Base-by-base conservation (phyloP, 169 alveolate species). In the Cryptosporidium viatorum region DNA sequence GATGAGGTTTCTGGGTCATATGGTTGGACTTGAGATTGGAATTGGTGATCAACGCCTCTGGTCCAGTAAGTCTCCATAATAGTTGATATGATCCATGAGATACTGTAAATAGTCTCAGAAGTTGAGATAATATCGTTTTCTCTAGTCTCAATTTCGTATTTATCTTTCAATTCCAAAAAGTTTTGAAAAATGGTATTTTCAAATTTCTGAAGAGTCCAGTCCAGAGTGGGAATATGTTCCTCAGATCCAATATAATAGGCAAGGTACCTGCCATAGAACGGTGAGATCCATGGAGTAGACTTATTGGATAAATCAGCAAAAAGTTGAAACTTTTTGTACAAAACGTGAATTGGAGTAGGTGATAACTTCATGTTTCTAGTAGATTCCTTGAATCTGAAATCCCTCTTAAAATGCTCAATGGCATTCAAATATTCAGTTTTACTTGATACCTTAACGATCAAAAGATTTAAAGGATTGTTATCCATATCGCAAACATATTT, bases 51-150 rank as follows among this genome's bases (percentile, higher is more conserved):
- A 55, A 65, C 21, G 3, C 80, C 89, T 59, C 89, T 80, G 9
- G 89, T n/a, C 89, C 89, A 80, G 37, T 80, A 80, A 9, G 39
- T 37, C 50, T 80, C 89, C 75, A 80, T 80, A 16, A 60, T 41
- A 8, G 65, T 62, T 23, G 59, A 29, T 14, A 80, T 16, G 35
- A 55, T 1, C 86, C 86, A 73, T 3, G 71, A 18, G 14, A 73
- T 52, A 4, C 18, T 50, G 9, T 51, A 10, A 18, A 58, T 26
- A 12, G 43, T 33, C 9, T 18, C 51, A 35, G 60, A 31, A 2
- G 21, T 18, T 7, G 35, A 29, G n/a, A 73, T 7, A 29, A 31
- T 50, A 9, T 10, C 55, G 41, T 18, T 6, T 33, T 37, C 71
- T n/a, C 23, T 29, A 35, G 0, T 33, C 4, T 65, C 51, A 9